Evolutionary conservation across 2,329 filamentous ascomycete genomes (phyloP).

Genomic region (Cladosporium sp.): DNA sequence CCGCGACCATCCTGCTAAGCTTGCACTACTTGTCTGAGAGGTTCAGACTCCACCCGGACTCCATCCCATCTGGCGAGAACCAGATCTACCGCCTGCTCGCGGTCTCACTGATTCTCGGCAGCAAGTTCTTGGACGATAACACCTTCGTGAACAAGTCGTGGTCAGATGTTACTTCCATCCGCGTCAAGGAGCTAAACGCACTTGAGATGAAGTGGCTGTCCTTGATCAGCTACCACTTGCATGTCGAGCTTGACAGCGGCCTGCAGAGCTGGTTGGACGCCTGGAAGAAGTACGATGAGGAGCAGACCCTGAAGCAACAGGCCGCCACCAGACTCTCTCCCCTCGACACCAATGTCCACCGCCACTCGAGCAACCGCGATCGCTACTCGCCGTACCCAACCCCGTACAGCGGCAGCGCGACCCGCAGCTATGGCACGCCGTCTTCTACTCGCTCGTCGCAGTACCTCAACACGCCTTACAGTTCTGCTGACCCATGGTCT

Average conservation of each 20-base stretch:
- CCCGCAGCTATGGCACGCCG: constrained; percentile 32
- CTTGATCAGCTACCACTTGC: constrained; percentile 80
- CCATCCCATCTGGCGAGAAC: constrained; percentile 54
- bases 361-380: constrained; percentile 54
- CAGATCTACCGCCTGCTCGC: constrained; percentile 88
- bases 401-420: constrained; percentile 35
- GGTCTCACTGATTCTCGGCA: constrained; percentile 79
- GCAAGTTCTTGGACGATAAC: constrained; percentile 96
- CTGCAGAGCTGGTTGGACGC: constrained; percentile 66
- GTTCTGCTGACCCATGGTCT: constrained; percentile 37
- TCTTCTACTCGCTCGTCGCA: constrained; percentile 37
- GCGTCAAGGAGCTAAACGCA: constrained; percentile 78
- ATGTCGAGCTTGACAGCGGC: constrained; percentile 80
- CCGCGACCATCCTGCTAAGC: constrained; percentile 85
- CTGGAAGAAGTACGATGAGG: constrained; percentile 65
- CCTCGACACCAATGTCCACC: constrained; percentile 65
- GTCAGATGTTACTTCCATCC: constrained; percentile 91
- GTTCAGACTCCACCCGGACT: constrained; percentile 52
- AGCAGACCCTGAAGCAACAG: constrained; percentile 39
- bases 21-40: constrained; percentile 86
- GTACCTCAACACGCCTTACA: constrained; percentile 37
- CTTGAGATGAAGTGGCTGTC: constrained; percentile 87
- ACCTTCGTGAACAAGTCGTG: constrained; percentile 97
- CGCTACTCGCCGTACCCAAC: constrained; percentile 41
- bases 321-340: constrained; percentile 54